Base-by-base conservation (phyloP, 2,329 filamentous ascomycete genomes). In the Aspergillus intermedius region DNA sequence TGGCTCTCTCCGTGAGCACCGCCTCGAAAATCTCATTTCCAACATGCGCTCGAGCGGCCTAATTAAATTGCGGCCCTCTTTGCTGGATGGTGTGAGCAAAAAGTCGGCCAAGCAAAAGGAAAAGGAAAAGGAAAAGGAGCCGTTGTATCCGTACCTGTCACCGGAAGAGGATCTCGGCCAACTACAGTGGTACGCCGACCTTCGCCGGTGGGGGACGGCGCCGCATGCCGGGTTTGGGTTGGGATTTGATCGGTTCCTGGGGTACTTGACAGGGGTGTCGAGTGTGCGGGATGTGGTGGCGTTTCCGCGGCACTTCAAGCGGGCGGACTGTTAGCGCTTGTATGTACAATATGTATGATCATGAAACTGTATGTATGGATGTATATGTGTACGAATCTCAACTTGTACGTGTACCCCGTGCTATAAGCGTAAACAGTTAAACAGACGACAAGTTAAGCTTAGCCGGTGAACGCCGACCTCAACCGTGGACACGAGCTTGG, bases 201-300 rank as follows among this genome's bases (percentile, higher is more conserved):
- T 96, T 52, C 83, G 91, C 52, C 83, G 86, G 56, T 96, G 89
- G 80, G 91, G 91, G n/a, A 91, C 86, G 57, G 88, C 89, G 48
- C 89, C 89, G 32, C 91, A 95, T 61, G 91, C 91, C 39, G 91
- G 91, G 1, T 96, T 95, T 64, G 91, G 91, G 2, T 68, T 96
- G 49, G 91, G 91, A 7, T 94, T 95, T 64, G 91, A 96, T 74
- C 81, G 91, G 48, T 77, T 95, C 54, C 70, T 95, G 58, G 84
- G 86, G 62, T 95, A 95, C 71, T 75, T 96, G 48, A 81, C 86
- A 28, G 90, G 90, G 8, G 82, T 91, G 35, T 79, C 81, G 55
- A 95, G 88, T 59, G 81, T 96, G 60, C 81, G 89, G 63, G 91
- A 96, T 67, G 81, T 90, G 21, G 87, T 94, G 48, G 81, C 87